Evolutionary conservation across 1,284 basidiomycete species (phyloP), one percentile per base, ranked within the genome.

Genomic region (Cutaneotrichosporon curvatum): DNA sequence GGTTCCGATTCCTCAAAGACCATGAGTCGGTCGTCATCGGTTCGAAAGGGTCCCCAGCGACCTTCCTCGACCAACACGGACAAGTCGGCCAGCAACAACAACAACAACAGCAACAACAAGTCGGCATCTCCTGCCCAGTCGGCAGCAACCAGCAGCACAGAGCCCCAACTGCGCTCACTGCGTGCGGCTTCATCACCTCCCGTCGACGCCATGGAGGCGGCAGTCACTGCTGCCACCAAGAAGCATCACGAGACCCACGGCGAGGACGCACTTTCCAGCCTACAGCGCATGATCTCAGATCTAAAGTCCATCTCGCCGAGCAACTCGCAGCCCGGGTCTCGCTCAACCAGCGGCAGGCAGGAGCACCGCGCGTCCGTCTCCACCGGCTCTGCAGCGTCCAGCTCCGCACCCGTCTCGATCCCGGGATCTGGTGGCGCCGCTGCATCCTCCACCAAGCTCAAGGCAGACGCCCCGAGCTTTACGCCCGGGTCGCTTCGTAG

Each of bases 381-480:
- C 6, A 34, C 40, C 8, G 32, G 32, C 20, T 33, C 46, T 18
- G 30, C 25, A 7, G 25, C 47, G n/a, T 22, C 44, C 16, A 22
- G 42, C 9, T 22, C 44, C 6, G 39, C 48, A 2, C 51, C 52
- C 16, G 37, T 54, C 20, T 23, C 48, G 14, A 54, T 54, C 15
- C 52, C 51, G 19, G 40, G 45, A 28, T n/a, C 48, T 19, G 21
- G 30, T 7, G 25, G 22, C 31, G 35, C 45, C 8, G 37, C 43
- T 9, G 10, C 23, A 18, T 48, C 50, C 16, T 37, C 53, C 19
- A 67, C 63, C 28, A 67, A 66, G 48, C 56, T 72, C 52, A 70
- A 72, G 51, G 65, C 70, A 14, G 68, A 70, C 47, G 70, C 70
- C 3, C 66, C 66, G n/a, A 64, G 58, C 36, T 72, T 72, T 36